These are phyloP conservation scores for Ramularia collo-cygni DNA, from an alignment of 2,329 filamentous ascomycete genomes.

Conservation along the genomic window DNA sequence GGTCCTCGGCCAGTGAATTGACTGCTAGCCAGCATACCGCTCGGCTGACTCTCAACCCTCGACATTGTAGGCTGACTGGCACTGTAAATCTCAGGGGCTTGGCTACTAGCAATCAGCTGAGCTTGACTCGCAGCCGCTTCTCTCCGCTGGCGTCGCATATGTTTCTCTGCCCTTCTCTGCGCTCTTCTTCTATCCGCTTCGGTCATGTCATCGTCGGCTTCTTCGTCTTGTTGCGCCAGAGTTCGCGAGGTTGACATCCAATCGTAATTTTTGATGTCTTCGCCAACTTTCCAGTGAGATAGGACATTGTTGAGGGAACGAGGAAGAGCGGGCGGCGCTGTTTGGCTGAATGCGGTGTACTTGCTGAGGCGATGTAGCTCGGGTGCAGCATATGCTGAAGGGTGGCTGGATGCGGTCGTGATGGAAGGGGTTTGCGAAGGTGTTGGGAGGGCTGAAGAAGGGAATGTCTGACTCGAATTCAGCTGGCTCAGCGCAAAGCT, in stretches of 20 bases:
- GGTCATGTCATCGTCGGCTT: conserved; percentile 32
- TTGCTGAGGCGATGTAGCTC: conserved; percentile 30
- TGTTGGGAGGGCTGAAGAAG: conserved; percentile 21
- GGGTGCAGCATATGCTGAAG: conserved; percentile 22
- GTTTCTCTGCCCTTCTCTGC: conserved; percentile 34
- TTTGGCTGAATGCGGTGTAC: conserved; percentile 31
- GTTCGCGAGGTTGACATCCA: conserved; percentile 32
- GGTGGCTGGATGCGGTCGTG: conserved; percentile 20
- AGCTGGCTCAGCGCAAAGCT: conserved; percentile 2
- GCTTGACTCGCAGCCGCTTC: conserved; percentile 31
- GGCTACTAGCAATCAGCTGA: conserved; percentile 24
- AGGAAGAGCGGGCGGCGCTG: conserved; percentile 20
- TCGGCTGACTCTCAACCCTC: conserved; percentile 10
- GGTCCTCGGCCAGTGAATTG: conserved; percentile 13
- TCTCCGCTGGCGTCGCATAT: conserved; percentile 35
- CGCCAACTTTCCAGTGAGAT: conserved; percentile 36
- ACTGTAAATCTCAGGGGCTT: conserved; percentile 25
- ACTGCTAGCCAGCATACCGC: conserved; percentile 15
- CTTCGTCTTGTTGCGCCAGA: conserved; percentile 21
- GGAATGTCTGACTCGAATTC: conserved; percentile 6
- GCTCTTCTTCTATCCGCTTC: conserved; percentile 32
- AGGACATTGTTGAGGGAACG: conserved; percentile 33
- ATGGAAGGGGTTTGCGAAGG: conserved; percentile 28
- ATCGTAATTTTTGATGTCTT: conserved; percentile 35
- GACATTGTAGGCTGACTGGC: conserved; percentile 27